Base-by-base conservation (phyloP, 495 filamentous ascomycete genomes). In the Penicillium macrosclerotiorum region DNA sequence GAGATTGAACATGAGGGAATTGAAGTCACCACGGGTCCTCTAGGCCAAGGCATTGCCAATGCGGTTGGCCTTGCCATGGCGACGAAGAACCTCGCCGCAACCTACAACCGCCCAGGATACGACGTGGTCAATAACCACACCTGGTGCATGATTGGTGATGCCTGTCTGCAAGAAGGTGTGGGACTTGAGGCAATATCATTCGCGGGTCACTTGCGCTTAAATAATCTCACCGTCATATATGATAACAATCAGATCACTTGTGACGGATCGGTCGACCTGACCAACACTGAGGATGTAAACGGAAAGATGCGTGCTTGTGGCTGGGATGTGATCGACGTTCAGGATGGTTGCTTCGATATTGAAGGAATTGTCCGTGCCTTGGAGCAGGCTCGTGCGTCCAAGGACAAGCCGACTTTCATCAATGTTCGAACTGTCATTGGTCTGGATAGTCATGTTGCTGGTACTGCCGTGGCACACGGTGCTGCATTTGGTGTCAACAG, bases 1-100 rank as follows among this genome's bases (percentile, higher is more conserved):
- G 80, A 84, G 51, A 81, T 82, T 32, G 80, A 83, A 45, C 67
- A 76, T 31, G 70, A 75, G 11, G 81, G 78, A 5, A 74, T 84
- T 40, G 81, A 83, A 57, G 77, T 84, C 1, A 84, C 81, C 1
- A 83, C 78, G 0, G 78, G 78, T 1, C 78, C 78, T 1, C 60
- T 82, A 3, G 78, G 78, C 2, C 78, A 81, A 54, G 78, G 78
- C 9, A 65, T 81, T 20, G 73, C 77, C 2, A 82, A 80, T 49
- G 74, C 78, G 0, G 78, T 80, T 8, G 78, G 78, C 13, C 49
- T 81, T 27, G 78, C 78, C 9, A 77, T 80, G 60, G 78, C 78
- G 1, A 63, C 71, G 3, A 78, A 76, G 60, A 54, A 80, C 54
- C 51, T 82, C 11, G 75, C 62, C 0, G 73, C 73, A 3, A 65